Conservation (phyloP, 139 green algal species). For the Chlamydomonas sp. region DNA sequence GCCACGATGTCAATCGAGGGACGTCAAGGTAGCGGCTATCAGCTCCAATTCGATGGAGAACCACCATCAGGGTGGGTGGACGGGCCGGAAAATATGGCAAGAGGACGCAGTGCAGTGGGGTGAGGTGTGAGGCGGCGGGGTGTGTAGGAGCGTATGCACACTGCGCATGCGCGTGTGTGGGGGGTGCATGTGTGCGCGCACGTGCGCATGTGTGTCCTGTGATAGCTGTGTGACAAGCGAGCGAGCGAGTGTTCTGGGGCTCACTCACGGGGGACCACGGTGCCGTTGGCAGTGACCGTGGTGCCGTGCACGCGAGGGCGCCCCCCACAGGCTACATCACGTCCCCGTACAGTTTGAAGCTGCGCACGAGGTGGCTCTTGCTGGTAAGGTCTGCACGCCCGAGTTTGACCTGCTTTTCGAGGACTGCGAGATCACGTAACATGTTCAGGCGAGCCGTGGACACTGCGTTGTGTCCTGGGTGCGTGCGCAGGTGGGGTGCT, state of each 20-base stretch:
- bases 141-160: background rate
- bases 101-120: constrained; percentile 25
- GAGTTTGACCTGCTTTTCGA: constrained; percentile 64
- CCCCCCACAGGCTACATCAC: background rate
- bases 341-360: constrained; percentile 45
- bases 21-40: constrained; percentile 60
- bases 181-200: background rate
- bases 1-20: too few relatives aligned
- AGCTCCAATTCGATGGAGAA: constrained; percentile 57
- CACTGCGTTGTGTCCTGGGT: background rate
- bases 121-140: too few relatives aligned
- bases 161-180: background rate
- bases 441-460: constrained; percentile 45
- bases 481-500: background rate
- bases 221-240: too few relatives aligned
- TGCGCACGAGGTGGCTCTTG: too few relatives aligned
- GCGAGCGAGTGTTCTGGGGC: too few relatives aligned
- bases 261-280: too few relatives aligned
- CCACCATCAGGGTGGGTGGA: constrained; percentile 60
- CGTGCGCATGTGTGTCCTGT: constrained; percentile 57
- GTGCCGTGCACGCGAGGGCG: background rate
- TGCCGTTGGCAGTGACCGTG: constrained; percentile 39
- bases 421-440: constrained; percentile 59
- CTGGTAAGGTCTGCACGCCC: too few relatives aligned
- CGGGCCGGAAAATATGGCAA: constrained; percentile 58